phyloP scores from a whole-genome alignment of 495 filamentous ascomycete species.

The Trichoderma gamsii region DNA sequence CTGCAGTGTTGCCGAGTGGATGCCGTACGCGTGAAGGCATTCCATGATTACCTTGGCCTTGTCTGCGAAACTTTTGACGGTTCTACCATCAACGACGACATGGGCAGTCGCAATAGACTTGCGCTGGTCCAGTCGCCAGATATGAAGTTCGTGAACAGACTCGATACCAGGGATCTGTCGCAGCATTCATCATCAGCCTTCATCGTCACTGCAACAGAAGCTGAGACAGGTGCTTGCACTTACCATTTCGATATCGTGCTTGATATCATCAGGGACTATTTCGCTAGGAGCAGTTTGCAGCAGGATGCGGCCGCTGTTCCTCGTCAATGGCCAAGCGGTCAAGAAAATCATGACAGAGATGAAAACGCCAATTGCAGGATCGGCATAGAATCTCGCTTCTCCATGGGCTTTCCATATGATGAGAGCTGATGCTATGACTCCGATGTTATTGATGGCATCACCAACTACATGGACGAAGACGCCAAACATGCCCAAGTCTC shows the following conservation, averaged over 20 bases:
- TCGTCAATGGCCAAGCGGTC: slow-evolving; percentile 80
- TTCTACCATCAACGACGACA: slow-evolving; percentile 61
- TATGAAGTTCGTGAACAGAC: slow-evolving; percentile 84
- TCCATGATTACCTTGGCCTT: slow-evolving; percentile 67
- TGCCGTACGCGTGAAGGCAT: slow-evolving; percentile 88
- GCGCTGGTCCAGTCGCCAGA: slow-evolving; percentile 89
- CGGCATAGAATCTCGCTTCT: slow-evolving; percentile 56
- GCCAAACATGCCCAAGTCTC: slow-evolving; percentile 87
- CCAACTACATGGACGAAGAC: slow-evolving; percentile 87
- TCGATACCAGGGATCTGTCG: slow-evolving; percentile 64
- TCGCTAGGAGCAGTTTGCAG: slow-evolving; percentile 78
- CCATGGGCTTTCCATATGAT: slow-evolving; percentile 72
- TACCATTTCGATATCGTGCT: slow-evolving; percentile 70
- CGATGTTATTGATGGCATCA: slow-evolving; percentile 87
- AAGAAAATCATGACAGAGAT: slow-evolving; percentile 87
- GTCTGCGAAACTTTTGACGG: slow-evolving; percentile 65
- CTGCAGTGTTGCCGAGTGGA: slow-evolving; percentile 88
- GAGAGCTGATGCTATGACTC: slow-evolving; percentile 80
- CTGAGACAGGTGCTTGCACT: background rate
- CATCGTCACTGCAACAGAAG: background rate
- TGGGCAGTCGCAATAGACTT: slow-evolving; percentile 84
- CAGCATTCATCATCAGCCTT: background rate
- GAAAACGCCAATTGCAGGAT: slow-evolving; percentile 74
- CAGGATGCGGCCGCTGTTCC: slow-evolving; percentile 80
- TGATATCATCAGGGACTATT: slow-evolving; percentile 76